A percentile compares a stretch with the other conserved stretches of the same genome.
Evolutionary conservation across 768 basidiomycete species (phyloP).

Genomic region (Pleurotus salmoneostramineus): DNA sequence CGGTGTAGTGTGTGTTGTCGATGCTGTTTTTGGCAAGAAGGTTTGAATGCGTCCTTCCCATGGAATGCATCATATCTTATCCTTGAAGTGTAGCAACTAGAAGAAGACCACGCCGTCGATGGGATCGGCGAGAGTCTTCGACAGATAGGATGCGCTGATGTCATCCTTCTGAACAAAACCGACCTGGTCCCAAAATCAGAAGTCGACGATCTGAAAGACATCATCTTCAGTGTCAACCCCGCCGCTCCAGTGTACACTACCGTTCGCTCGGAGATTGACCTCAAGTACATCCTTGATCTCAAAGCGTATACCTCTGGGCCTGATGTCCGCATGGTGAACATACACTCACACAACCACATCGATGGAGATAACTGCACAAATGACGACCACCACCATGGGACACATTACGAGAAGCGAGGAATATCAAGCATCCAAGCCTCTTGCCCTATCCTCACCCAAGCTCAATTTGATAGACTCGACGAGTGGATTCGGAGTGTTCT

Average conservation of each 20-base stretch:
- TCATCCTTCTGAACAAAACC: slow-evolving; percentile 88
- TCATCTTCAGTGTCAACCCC: slow-evolving; percentile 77
- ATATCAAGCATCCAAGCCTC: slow-evolving; percentile 77
- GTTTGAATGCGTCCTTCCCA: slow-evolving; percentile 15
- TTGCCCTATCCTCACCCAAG: slow-evolving; percentile 52
- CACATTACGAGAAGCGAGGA: slow-evolving; percentile 73
- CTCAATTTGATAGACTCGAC: slow-evolving; percentile 56
- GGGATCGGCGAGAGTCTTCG: slow-evolving; percentile 72
- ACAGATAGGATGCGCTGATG: slow-evolving; percentile 91
- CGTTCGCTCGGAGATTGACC: slow-evolving; percentile 65
- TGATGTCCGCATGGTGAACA: slow-evolving; percentile 11
- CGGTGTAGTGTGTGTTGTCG: slow-evolving; percentile 90
- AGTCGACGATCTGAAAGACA: slow-evolving; percentile 46
- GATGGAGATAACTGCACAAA: slow-evolving; percentile 27
- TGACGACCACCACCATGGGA: slow-evolving; percentile 30
- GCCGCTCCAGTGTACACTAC: slow-evolving; percentile 74
- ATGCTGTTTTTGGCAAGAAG: slow-evolving; percentile 74
- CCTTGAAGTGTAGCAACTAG: slow-evolving; percentile 64
- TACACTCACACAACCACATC: slow-evolving; percentile 21
- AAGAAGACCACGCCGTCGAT: slow-evolving; percentile 67
- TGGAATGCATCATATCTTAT: not conserved
- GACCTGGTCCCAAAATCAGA: slow-evolving; percentile 59
- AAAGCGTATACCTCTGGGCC: slow-evolving; percentile 58
- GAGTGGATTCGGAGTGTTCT: slow-evolving; percentile 77
- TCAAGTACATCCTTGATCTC: slow-evolving; percentile 74